Percentiles rank a stretch among this genome's conserved stretches.
Conservation (phyloP, 352 stramenopile species). For the Phytopythium ostracodes region DNA sequence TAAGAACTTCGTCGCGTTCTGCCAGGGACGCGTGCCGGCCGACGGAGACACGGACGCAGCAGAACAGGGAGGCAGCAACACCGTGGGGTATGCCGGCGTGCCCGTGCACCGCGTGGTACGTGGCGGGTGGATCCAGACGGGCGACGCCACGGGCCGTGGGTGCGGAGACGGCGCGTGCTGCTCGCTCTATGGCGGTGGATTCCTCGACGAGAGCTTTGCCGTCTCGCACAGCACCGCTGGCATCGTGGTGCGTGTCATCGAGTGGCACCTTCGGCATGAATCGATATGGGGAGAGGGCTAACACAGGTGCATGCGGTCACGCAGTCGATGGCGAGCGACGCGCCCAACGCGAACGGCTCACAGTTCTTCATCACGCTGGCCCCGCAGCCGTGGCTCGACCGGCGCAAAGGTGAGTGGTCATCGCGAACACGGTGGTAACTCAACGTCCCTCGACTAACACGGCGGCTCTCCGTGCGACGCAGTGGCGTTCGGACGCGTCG, state of each 20-base stretch:
- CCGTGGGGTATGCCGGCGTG: slow-evolving; percentile 53
- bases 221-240: slow-evolving; percentile 58
- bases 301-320: too few species aligned
- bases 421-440: neutral
- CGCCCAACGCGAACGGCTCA: slow-evolving; percentile 95
- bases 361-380: slow-evolving; percentile 99
- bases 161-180: slow-evolving; percentile 43
- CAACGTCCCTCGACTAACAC: neutral
- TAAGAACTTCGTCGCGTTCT: slow-evolving; percentile 74
- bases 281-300: too few species aligned
- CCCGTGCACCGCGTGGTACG: slow-evolving; percentile 59
- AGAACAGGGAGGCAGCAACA: slow-evolving; percentile 8
- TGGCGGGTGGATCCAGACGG: slow-evolving; percentile 71
- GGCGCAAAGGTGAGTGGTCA: slow-evolving; percentile 42
- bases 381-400: slow-evolving; percentile 60
- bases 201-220: slow-evolving; percentile 72
- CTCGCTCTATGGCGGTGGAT: slow-evolving; percentile 57
- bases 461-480: neutral
- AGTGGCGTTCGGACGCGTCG: slow-evolving; percentile 76
- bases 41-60: slow-evolving; percentile 13
- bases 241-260: slow-evolving; percentile 51
- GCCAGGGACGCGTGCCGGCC: slow-evolving; percentile 44
- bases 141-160: slow-evolving; percentile 44
- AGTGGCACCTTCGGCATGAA: too few species aligned
- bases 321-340: slow-evolving; percentile 95